A percentile compares a stretch with the other conserved stretches of the same genome.
These are phyloP conservation scores for Phytophthora pistaciae DNA, from an alignment of 352 stramenopile species.

Conservation along the genomic window DNA sequence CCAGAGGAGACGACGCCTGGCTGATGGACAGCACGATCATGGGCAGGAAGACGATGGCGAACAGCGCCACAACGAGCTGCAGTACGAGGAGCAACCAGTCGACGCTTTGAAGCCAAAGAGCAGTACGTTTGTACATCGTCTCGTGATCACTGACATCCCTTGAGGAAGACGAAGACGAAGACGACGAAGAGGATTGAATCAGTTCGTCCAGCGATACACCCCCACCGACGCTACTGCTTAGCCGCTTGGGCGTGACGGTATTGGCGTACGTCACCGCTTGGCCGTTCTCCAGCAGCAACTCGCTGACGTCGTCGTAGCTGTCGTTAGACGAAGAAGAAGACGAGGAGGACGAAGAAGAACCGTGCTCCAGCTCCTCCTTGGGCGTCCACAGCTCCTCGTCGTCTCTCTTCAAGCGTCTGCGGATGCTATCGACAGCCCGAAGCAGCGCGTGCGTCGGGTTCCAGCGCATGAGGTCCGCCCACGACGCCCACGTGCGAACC, in stretches of 20 bases:
- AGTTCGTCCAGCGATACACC: not conserved
- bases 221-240: slow-evolving; percentile 12
- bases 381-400: slow-evolving; percentile 30
- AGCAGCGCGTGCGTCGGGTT: slow-evolving; percentile 13
- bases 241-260: slow-evolving; percentile 21
- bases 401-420: not conserved
- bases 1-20: slow-evolving; percentile 22
- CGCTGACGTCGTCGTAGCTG: slow-evolving; percentile 27
- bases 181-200: not conserved
- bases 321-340: slow-evolving; percentile 9
- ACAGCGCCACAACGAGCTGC: slow-evolving; percentile 16
- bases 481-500: slow-evolving; percentile 29
- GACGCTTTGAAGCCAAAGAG: slow-evolving; percentile 6
- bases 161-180: not conserved
- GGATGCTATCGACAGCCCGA: not conserved
- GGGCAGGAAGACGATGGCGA: slow-evolving; percentile 25
- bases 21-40: slow-evolving; percentile 23
- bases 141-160: not conserved
- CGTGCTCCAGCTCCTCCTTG: slow-evolving; percentile 18
- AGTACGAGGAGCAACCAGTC: slow-evolving; percentile 20
- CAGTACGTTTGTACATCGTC: not conserved
- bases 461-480: slow-evolving; percentile 32
- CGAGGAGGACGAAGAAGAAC: not conserved
- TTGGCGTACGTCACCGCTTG: slow-evolving; percentile 11
- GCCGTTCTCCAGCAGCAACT: slow-evolving; percentile 25